phyloP scores from a whole-genome alignment of 805 yeast species.

The Candida oleophila region DNA sequence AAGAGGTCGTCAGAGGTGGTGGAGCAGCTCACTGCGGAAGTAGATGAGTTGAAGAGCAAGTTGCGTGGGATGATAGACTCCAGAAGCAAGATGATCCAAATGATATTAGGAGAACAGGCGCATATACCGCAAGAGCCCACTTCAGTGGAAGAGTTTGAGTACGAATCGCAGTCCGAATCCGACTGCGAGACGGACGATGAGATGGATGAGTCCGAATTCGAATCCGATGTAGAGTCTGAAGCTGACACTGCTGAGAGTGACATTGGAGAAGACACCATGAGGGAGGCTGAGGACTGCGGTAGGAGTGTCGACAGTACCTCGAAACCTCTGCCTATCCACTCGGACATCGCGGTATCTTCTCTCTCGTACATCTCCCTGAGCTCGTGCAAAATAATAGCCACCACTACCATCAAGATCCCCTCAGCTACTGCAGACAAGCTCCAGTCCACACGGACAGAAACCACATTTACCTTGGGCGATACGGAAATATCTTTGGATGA shows the following conservation, averaged over 20 bases:
- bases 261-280: neutral
- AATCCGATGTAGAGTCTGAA: neutral
- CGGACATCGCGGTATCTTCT: neutral
- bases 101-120: neutral
- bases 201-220: neutral
- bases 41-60: slow-evolving; percentile 18
- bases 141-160: neutral
- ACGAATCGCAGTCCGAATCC: neutral
- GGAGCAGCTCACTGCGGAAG: slow-evolving; percentile 26
- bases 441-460: slow-evolving; percentile 34
- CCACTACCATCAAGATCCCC: slow-evolving; percentile 9
- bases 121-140: slow-evolving; percentile 10
- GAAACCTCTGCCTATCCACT: neutral
- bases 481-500: slow-evolving; percentile 12
- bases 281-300: neutral
- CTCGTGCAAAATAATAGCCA: neutral
- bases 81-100: slow-evolving; percentile 16
- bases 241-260: neutral
- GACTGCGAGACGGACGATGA: slow-evolving; percentile 2
- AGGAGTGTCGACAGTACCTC: no score
- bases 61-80: slow-evolving; percentile 24
- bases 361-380: neutral
- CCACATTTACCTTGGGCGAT: neutral
- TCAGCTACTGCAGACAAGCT: slow-evolving; percentile 42
- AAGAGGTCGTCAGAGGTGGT: slow-evolving; percentile 39